phyloP scores from a whole-genome alignment of 371 early-diverging fungal genomes.

The Mortierella sp. region DNA sequence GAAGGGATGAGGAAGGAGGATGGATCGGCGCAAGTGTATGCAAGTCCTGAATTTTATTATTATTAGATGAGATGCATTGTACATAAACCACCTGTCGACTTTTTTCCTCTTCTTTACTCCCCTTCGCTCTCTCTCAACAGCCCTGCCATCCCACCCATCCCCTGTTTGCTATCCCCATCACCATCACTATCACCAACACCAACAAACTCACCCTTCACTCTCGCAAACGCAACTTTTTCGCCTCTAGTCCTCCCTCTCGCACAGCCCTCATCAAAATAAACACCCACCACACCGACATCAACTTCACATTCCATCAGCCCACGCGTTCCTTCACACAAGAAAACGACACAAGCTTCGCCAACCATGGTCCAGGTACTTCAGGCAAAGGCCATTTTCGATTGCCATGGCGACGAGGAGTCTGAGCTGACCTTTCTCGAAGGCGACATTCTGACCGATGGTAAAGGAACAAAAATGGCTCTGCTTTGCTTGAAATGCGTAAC shows the following conservation, averaged over 20 bases:
- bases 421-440: slow-evolving; percentile 74
- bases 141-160: neutral
- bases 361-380: slow-evolving; percentile 33
- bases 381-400: slow-evolving; percentile 75
- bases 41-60: no score
- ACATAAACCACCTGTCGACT: neutral
- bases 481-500: neutral
- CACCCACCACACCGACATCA: neutral
- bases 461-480: neutral
- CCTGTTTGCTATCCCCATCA: neutral
- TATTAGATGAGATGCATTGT: neutral
- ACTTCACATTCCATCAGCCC: neutral
- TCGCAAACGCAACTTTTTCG: neutral
- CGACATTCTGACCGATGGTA: slow-evolving; percentile 67
- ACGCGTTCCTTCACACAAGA: neutral
- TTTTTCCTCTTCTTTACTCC: neutral
- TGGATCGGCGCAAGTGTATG: no score
- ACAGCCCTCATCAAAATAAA: neutral
- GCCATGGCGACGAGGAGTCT: slow-evolving; percentile 70
- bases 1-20: no score
- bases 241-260: neutral
- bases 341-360: neutral
- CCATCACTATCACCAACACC: neutral
- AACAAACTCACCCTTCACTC: neutral
- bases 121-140: neutral